Conservation (phyloP, 106 monocot genomes). For the Iris macrosiphon region DNA sequence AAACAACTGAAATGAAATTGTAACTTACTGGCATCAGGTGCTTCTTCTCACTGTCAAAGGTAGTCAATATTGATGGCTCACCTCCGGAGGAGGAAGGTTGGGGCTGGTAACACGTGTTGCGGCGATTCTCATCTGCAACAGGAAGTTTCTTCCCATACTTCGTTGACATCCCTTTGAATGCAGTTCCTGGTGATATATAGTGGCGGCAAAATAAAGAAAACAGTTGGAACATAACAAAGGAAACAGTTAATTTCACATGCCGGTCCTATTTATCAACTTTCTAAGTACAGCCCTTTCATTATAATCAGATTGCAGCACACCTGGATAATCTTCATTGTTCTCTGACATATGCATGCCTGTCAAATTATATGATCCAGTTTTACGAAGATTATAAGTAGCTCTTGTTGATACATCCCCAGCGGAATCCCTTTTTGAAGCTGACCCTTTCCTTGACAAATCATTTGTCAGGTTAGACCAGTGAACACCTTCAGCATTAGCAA, state of each 20-base stretch:
- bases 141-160: constrained; percentile 44
- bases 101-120: constrained; percentile 58
- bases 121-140: constrained; percentile 55
- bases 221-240: neutral
- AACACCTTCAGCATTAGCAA: constrained; percentile 37
- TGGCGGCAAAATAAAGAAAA: too few species aligned
- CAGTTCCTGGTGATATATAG: constrained; percentile 61
- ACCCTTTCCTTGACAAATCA: constrained; percentile 33
- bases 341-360: constrained; percentile 31
- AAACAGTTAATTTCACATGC: neutral
- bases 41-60: constrained; percentile 67
- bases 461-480: constrained; percentile 15
- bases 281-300: neutral
- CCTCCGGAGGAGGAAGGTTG: constrained; percentile 5
- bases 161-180: constrained; percentile 21
- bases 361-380: constrained; percentile 11
- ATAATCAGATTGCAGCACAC: constrained; percentile 8
- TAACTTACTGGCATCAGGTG: constrained; percentile 52
- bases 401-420: constrained; percentile 7
- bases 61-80: constrained; percentile 39
- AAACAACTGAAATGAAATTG: neutral
- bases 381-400: constrained; percentile 8
- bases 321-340: constrained; percentile 54
- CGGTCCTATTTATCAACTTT: neutral
- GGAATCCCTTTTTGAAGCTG: constrained; percentile 15